Conservation (phyloP, 1,284 basidiomycete species). For the Phaffia rhodozyma region DNA sequence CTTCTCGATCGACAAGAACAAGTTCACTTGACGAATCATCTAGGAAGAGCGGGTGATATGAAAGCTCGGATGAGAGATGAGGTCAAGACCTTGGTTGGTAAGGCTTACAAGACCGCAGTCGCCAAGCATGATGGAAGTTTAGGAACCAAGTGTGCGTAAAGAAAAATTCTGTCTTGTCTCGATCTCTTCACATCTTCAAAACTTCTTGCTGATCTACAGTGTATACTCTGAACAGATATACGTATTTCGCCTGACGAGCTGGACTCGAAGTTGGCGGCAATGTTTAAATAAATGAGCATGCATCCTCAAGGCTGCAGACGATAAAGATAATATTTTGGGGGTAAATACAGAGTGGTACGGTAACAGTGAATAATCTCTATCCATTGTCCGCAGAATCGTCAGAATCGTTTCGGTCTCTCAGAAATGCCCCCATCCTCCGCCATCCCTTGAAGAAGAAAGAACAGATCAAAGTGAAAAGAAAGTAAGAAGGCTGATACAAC, state of each 20-base stretch:
- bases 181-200: no score
- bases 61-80: slow-evolving; percentile 31
- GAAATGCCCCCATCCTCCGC: slow-evolving; percentile 12
- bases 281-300: no score
- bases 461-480: not conserved
- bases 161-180: no score
- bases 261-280: no score
- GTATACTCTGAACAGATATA: no score
- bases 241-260: no score
- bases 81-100: slow-evolving; percentile 27
- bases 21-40: slow-evolving; percentile 25
- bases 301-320: no score
- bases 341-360: no score
- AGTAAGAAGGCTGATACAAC: not conserved
- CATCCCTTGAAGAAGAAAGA: not conserved
- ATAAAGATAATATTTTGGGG: no score
- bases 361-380: no score
- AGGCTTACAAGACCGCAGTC: slow-evolving; percentile 26
- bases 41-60: slow-evolving; percentile 31
- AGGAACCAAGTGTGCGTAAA: slow-evolving; percentile 2
- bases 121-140: slow-evolving; percentile 25
- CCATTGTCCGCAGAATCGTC: no score
- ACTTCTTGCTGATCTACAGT: no score
- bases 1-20: slow-evolving; percentile 30
- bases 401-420: not conserved